Evolutionary conservation across 257 asterid species (phyloP).

Genomic region (Echites panduratus): DNA sequence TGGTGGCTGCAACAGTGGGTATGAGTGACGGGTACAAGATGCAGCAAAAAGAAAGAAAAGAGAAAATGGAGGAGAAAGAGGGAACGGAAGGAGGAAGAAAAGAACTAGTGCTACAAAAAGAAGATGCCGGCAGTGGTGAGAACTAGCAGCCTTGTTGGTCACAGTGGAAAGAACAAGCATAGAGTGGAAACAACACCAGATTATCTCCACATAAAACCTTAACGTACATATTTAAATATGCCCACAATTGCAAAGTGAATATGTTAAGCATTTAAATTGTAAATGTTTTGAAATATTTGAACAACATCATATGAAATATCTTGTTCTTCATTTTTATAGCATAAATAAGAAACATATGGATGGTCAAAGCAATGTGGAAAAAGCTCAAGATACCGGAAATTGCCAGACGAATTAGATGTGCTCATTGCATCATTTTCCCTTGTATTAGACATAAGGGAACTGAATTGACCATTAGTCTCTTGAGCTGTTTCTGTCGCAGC

Average conservation of each 20-base stretch:
- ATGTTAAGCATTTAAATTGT: background rate
- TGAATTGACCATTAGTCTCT: constrained; percentile 44
- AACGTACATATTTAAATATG: background rate
- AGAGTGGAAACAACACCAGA: background rate
- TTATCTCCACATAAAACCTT: background rate
- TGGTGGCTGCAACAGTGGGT: too few species aligned
- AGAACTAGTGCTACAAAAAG: too few species aligned
- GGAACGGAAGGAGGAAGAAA: too few species aligned
- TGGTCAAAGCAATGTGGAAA: constrained; percentile 2
- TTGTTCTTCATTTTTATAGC: background rate
- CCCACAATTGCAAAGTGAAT: background rate
- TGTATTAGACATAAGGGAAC: constrained; percentile 38
- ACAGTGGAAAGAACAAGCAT: background rate
- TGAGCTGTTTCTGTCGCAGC: constrained; percentile 61
- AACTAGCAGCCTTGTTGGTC: too few species aligned
- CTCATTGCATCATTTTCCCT: constrained; percentile 62
- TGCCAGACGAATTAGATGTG: constrained; percentile 55
- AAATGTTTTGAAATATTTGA: background rate
- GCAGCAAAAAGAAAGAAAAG: too few species aligned
- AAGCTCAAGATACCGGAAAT: constrained; percentile 53
- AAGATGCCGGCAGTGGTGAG: too few species aligned
- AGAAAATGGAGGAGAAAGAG: too few species aligned
- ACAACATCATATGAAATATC: background rate
- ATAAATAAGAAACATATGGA: background rate
- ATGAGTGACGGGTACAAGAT: too few species aligned